These are phyloP conservation scores for Pulveroboletus sp. DNA, from an alignment of 768 basidiomycete genomes.

Conservation along the genomic window DNA sequence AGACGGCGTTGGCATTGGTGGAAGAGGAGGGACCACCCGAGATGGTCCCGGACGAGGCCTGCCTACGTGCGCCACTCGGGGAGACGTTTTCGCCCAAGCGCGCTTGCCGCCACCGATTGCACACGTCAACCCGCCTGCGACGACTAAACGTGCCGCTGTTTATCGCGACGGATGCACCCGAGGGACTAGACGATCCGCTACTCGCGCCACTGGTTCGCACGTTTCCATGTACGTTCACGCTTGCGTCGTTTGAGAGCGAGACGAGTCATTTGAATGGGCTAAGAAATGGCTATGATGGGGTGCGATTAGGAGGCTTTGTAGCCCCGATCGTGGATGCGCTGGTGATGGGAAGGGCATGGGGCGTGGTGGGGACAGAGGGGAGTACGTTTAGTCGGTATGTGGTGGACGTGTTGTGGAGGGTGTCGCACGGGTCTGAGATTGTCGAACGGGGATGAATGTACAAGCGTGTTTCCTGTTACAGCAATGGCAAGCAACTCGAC, in stretches of 20 bases:
- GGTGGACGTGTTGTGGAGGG: constrained; percentile 64
- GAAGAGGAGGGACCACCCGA: constrained; percentile 13
- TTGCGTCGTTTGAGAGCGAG: constrained; percentile 46
- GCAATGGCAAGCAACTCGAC: constrained; percentile 31
- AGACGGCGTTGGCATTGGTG: constrained; percentile 34
- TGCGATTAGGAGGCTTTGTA: constrained; percentile 45
- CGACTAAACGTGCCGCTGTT: constrained; percentile 59
- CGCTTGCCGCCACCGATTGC: constrained; percentile 40
- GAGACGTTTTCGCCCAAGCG: constrained; percentile 6
- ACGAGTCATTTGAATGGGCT: constrained; percentile 33
- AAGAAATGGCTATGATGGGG: constrained; percentile 47
- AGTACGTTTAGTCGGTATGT: constrained; percentile 78
- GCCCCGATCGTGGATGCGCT: constrained; percentile 70
- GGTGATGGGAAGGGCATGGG: constrained; percentile 56
- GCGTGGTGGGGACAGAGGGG: constrained; percentile 64
- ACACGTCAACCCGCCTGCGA: constrained; percentile 31
- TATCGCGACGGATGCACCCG: constrained; percentile 59
- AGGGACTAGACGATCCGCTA: constrained; percentile 38
- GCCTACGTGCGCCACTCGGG: constrained; percentile 24
- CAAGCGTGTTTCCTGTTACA: constrained; percentile 6
- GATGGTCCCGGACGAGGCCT: constrained; percentile 17
- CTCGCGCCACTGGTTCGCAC: constrained; percentile 46
- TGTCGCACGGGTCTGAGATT: constrained; percentile 51
- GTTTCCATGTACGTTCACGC: constrained; percentile 65
- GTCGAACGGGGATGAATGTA: constrained; percentile 42